Evolutionary conservation across 106 monocot genomes (phyloP), one percentile per base, ranked within the genome.

Genomic region (Posidonia australis): DNA sequence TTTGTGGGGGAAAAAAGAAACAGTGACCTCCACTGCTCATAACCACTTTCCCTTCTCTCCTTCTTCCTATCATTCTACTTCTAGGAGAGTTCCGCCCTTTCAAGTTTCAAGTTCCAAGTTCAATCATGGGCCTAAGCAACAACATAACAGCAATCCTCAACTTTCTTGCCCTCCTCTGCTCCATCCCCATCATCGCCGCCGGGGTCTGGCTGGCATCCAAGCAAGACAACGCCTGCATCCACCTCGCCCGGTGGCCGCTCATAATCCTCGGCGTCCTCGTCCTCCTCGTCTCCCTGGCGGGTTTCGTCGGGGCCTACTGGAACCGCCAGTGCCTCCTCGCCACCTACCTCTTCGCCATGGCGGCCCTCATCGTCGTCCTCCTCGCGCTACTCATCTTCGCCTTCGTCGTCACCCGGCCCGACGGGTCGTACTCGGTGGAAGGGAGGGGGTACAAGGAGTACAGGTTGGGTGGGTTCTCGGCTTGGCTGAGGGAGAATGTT

Each of bases 221-320:
- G 67, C 73, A 69, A 23, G 89, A 74, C 77, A 69, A 67, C 76
- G 79, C 72, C 48, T 94, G 93, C 77, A 63, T 84, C 76, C 75
- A 52, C 67, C 71, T 82, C 6, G 69, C 71, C 27, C 86, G 89
- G 17, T 89, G 86, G 84, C 86, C 89, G 10, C 62, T 89, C 60
- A 42, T 86, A 76, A 72, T 94, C 73, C 81, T 94, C 44, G 93
- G 93, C 61, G 32, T 77, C 62, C 84, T 94, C 66, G 24, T 94
- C 81, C 79, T 94, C 73, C 83, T 94, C 61, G 89, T 86, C 73
- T 81, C 93, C 58, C 89, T 94, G 51, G 79, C 86, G 51, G 93
- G 89, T 25, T 94, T 94, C 81, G 79, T 82, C 41, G 93, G 93
- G 58, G 86, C 89, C 70, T 79, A 74, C 79, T 94, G 89, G 89